These are phyloP conservation scores for Prunus padus DNA, from an alignment of 306 rosid genomes.

Conservation along the genomic window DNA sequence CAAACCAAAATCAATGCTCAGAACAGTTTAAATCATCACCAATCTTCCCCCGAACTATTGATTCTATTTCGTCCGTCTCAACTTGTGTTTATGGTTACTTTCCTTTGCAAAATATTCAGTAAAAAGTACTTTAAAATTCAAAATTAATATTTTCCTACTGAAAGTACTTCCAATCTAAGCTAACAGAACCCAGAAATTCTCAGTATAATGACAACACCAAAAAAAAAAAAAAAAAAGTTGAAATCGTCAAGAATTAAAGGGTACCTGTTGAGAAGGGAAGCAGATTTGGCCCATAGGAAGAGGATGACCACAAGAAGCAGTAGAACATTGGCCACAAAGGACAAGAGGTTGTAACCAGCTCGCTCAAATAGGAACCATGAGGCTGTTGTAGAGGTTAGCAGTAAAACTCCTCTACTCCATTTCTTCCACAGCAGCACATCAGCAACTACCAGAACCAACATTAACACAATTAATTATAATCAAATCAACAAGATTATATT, in stretches of 20 bases:
- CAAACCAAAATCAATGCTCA: slow-evolving; percentile 14
- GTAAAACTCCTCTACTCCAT: slow-evolving; percentile 59
- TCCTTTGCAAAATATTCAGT: background rate
- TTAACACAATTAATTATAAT: background rate
- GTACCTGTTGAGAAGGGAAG: slow-evolving; percentile 91
- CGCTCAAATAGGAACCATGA: slow-evolving; percentile 84
- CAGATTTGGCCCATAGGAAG: slow-evolving; percentile 95
- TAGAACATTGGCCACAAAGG: slow-evolving; percentile 83
- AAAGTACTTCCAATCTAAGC: background rate
- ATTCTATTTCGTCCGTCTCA: background rate
- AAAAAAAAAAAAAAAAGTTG: background rate
- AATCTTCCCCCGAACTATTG: background rate
- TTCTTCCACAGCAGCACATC: slow-evolving; percentile 90
- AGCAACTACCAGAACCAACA: slow-evolving; percentile 57
- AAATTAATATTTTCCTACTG: background rate
- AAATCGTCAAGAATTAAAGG: slow-evolving; percentile 1
- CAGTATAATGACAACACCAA: background rate
- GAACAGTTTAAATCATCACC: background rate
- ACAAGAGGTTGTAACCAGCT: slow-evolving; percentile 77
- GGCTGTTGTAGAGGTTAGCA: slow-evolving; percentile 57
- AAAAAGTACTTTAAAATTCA: background rate
- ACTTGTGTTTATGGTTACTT: background rate
- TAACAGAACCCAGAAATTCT: background rate
- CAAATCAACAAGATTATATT: background rate
- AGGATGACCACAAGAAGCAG: slow-evolving; percentile 83